Percentiles rank a stretch among this genome's conserved stretches.
phyloP scores from a whole-genome alignment of 1,284 basidiomycete species.

The Cryptococcus amylolentus region DNA sequence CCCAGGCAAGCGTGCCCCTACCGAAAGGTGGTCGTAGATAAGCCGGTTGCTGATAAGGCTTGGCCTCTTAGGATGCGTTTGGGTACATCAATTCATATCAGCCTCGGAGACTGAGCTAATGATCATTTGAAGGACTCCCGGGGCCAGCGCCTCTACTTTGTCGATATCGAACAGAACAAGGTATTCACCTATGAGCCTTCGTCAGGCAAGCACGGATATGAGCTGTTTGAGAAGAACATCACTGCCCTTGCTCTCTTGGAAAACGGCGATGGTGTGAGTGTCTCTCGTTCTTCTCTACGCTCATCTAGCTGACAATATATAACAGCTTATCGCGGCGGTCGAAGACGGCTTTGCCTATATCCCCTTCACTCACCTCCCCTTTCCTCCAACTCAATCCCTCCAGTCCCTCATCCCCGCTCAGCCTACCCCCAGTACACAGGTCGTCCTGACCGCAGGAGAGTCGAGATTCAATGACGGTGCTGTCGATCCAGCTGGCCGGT shows the following conservation, averaged over 20 bases:
- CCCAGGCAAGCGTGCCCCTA: no score
- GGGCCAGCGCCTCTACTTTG: constrained; percentile 21
- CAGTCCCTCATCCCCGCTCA: constrained; percentile 1
- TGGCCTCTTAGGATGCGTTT: not conserved
- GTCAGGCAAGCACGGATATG: constrained; percentile 14
- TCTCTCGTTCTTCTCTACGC: not conserved
- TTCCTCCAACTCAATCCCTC: constrained; percentile 8
- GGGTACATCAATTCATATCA: not conserved
- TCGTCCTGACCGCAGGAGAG: constrained; percentile 1
- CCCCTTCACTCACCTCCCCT: constrained; percentile 14
- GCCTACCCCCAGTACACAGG: not conserved
- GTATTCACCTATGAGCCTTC: constrained; percentile 21
- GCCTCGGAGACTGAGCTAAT: not conserved
- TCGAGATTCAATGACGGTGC: constrained; percentile 26
- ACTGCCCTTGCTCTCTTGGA: constrained; percentile 11
- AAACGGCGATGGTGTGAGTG: constrained; percentile 18
- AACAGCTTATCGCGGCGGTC: constrained; percentile 17
- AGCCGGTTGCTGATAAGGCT: not conserved
- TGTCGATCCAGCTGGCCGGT: constrained; percentile 21
- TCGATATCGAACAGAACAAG: constrained; percentile 24
- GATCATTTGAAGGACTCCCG: constrained; percentile 11
- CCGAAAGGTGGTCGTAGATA: not conserved
- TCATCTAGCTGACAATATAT: not conserved
- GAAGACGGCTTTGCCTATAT: constrained; percentile 18
- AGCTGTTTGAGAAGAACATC: constrained; percentile 22